Base-by-base conservation (phyloP, 768 basidiomycete species). In the Tylopilus felleus region DNA sequence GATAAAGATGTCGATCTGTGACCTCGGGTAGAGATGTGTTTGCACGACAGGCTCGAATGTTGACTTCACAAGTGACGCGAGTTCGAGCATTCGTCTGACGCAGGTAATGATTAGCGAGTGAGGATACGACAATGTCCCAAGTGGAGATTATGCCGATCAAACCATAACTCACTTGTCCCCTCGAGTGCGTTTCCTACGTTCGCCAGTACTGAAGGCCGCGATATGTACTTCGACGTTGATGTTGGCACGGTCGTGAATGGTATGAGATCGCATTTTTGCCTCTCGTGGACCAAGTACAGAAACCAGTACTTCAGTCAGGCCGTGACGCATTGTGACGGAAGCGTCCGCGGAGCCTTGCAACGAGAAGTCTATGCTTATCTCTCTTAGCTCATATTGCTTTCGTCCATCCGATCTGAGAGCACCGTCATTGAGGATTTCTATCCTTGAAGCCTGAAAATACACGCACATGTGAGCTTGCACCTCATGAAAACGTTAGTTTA, bases 31-130 rank as follows among this genome's bases (percentile, higher is more conserved):
- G 44, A 99, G 80, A 56, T 80, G 80, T 8, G 90, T 88, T 67
- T 93, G 90, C 22, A 99, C 82, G 51, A 96, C 93, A 39, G 95
- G 93, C 66, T 98, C 96, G 67, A 99, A 98, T 0, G 97, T 98
- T 28, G 91, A 86, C 73, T 92, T 90, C 58, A 98, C 85, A 22
- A 86, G 83, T 3, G 91, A 78, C 12, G 88, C 90, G 58, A 97
- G 77, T 73, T 99, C 97, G 56, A 90, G 75, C 58, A 91, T 79
- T 16, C 93, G 92, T 71, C 95, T 96, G 60, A 31, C 41, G 45
- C 39, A 47, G 54, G 43, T 17, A 44, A 48, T 21, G 25, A 48
- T 61, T 25, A 56, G 51, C 43, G 39, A 10, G 41, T 14, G 29
- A 29, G n/a, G 14, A 45, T n/a, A 36, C 36, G 35, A 21, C 21